Evolutionary conservation across 495 filamentous ascomycete species (phyloP), one percentile per base, ranked within the genome.

Genomic region (Parathielavia appendiculata): DNA sequence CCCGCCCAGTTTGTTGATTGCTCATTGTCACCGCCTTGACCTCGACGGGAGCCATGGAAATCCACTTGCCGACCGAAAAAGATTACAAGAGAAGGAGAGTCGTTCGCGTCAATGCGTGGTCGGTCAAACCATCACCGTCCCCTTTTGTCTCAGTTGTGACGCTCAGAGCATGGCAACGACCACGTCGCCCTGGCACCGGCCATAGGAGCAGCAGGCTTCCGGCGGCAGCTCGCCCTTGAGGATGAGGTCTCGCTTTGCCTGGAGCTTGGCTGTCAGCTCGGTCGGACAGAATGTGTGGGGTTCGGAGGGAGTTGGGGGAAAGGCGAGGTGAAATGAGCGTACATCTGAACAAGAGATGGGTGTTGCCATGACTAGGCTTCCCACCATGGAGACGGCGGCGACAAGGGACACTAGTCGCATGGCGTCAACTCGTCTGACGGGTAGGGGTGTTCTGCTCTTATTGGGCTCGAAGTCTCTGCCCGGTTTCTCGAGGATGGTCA

Each of bases 161-260:
- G 7, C 35, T 66, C 50, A 72, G 13, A 30, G 54, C 68, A 73
- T 71, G 38, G 69, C 64, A 36, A 80, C 58, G 20, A 79, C 76
- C 19, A 80, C 76, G 45, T 76, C 71, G 17, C 73, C 70, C 51
- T 71, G 70, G 56, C 77, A 79, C 4, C 71, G 61, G 12, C 78
- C 77, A 53, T 81, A 81, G 51, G 69, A 73, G 61, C 78, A 81
- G 61, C 78, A 79, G 9, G 70, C 74, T 32, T 76, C 74, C 34
- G 75, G 73, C 10, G 71, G 67, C 39, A 77, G 64, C 19, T 72
- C 66, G 23, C 77, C 77, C 23, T 57, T 69, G 34, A 79, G 68
- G 47, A 79, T 78, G 12, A 66, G 66, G 65, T 81, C 78, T 65
- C 76, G 69, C 60, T 69, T 75, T 32, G 60, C 62, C 78, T 79